Percentiles rank a stretch among this genome's conserved stretches.
Evolutionary conservation across 495 filamentous ascomycete species (phyloP).

Genomic region (Trichocladium uniseriatum): DNA sequence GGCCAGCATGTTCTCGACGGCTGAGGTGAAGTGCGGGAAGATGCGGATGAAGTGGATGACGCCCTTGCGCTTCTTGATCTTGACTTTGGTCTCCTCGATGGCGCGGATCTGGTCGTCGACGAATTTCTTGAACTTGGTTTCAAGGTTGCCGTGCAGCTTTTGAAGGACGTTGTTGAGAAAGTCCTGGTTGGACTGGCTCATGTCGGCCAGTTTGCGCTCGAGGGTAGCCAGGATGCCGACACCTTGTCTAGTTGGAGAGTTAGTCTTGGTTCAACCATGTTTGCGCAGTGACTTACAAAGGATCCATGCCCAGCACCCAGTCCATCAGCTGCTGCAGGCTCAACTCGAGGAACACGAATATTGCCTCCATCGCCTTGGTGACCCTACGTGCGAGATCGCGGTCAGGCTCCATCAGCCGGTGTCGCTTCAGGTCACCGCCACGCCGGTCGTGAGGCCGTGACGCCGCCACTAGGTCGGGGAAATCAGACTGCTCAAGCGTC

Average conservation of each 20-base stretch:
- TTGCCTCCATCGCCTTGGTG: slow-evolving; percentile 72
- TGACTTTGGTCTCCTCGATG: slow-evolving; percentile 98
- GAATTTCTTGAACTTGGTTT: slow-evolving; percentile 73
- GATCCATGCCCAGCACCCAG: slow-evolving; percentile 72
- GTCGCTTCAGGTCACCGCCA: slow-evolving; percentile 58
- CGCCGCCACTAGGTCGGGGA: slow-evolving; percentile 63
- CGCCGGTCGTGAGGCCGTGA: slow-evolving; percentile 56
- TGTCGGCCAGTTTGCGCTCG: slow-evolving; percentile 62
- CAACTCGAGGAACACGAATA: slow-evolving; percentile 70
- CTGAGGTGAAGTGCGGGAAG: slow-evolving; percentile 74
- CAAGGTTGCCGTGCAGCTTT: slow-evolving; percentile 67
- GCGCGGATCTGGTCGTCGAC: slow-evolving; percentile 90
- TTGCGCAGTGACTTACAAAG: slow-evolving; percentile 50
- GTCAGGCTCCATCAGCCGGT: slow-evolving; percentile 73
- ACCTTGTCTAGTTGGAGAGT: slow-evolving; percentile 54
- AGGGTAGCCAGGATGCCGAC: slow-evolving; percentile 77
- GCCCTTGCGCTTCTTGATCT: slow-evolving; percentile 95
- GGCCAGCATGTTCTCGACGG: slow-evolving; percentile 73
- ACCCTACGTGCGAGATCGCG: slow-evolving; percentile 71
- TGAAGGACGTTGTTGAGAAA: slow-evolving; percentile 72
- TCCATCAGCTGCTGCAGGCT: slow-evolving; percentile 75
- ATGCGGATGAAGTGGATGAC: slow-evolving; percentile 90
- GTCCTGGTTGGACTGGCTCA: slow-evolving; percentile 85
- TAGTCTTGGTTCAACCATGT: not conserved
- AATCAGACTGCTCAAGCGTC: slow-evolving; percentile 67